phyloP scores from a whole-genome alignment of 176 grass and related monocot species.

The maize (Zea mays) region DNA sequence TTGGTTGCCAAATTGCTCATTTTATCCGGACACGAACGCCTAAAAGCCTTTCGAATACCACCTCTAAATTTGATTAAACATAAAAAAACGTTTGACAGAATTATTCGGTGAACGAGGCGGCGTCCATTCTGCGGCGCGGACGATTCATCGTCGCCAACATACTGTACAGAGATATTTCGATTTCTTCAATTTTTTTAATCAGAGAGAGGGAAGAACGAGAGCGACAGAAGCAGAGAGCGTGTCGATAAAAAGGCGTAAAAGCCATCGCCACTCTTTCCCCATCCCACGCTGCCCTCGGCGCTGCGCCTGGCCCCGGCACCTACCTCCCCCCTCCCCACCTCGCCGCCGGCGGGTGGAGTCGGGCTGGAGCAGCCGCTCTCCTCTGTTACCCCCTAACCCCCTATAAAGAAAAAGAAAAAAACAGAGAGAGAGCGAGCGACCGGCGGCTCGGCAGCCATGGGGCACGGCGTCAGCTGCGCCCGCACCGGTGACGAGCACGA shows the following conservation, averaged over 20 bases:
- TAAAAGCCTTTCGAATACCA: neutral
- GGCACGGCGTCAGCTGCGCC: constrained; percentile 71
- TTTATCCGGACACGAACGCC: neutral
- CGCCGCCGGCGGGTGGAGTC: constrained; percentile 52
- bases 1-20: neutral
- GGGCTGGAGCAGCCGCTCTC: constrained; percentile 8
- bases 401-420: neutral
- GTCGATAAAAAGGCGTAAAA: constrained; percentile 50
- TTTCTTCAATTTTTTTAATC: neutral
- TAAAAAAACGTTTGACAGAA: no score
- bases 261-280: constrained; percentile 30
- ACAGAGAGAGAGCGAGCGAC: neutral
- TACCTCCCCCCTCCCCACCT: constrained; percentile 36
- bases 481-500: constrained; percentile 63
- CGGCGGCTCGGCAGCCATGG: constrained; percentile 47
- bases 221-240: neutral
- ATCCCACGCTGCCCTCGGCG: neutral
- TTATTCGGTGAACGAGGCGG: no score
- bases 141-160: no score
- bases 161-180: constrained; percentile 35
- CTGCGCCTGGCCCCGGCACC: neutral
- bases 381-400: neutral
- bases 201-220: neutral
- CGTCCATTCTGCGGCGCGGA: no score
- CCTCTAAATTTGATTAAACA: neutral